A percentile compares a stretch with the other conserved stretches of the same genome.
phyloP scores from a whole-genome alignment of 2,329 filamentous ascomycete species.

The Phialophora verrucosa region DNA sequence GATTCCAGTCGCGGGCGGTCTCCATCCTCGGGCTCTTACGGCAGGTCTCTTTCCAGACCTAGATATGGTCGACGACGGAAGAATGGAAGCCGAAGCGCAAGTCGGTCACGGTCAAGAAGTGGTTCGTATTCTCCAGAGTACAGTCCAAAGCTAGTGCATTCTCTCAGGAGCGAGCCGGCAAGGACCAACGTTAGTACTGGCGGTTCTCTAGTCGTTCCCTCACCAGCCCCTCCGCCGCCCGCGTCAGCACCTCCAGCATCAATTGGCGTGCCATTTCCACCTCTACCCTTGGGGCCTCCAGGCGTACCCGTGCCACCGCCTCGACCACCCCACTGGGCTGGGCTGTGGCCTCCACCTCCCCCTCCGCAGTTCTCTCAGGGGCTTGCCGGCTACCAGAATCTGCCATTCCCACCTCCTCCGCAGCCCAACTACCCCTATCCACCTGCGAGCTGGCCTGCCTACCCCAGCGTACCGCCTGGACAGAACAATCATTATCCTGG shows the following conservation, averaged over 20 bases:
- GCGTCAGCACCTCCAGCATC: not conserved
- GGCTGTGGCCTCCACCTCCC: slow-evolving; percentile 39
- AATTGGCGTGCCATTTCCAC: slow-evolving; percentile 19
- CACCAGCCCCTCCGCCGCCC: slow-evolving; percentile 13
- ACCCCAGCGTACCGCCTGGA: slow-evolving; percentile 8
- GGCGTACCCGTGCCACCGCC: slow-evolving; percentile 12
- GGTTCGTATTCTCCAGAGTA: slow-evolving; percentile 20
- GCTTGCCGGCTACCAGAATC: slow-evolving; percentile 14
- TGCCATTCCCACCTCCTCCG: slow-evolving; percentile 21
- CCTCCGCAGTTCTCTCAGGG: slow-evolving; percentile 33
- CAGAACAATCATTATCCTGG: slow-evolving; percentile 10
- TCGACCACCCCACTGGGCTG: slow-evolving; percentile 36
- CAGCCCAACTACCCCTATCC: slow-evolving; percentile 19
- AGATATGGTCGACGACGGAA: slow-evolving; percentile 14
- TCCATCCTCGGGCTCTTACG: slow-evolving; percentile 39
- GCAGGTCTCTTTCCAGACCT: slow-evolving; percentile 42
- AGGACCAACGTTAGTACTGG: slow-evolving; percentile 6
- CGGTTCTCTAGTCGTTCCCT: slow-evolving; percentile 37
- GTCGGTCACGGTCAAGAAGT: slow-evolving; percentile 36
- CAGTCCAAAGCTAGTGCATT: not conserved
- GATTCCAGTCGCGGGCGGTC: slow-evolving; percentile 44
- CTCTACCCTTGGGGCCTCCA: slow-evolving; percentile 17
- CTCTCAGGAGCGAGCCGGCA: slow-evolving; percentile 8
- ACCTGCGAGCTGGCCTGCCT: slow-evolving; percentile 16
- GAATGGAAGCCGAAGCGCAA: slow-evolving; percentile 22